Percentiles rank a stretch among this genome's conserved stretches.
Evolutionary conservation across 805 yeast genomes (phyloP).

Genomic region (Candida sakaeoensis): DNA sequence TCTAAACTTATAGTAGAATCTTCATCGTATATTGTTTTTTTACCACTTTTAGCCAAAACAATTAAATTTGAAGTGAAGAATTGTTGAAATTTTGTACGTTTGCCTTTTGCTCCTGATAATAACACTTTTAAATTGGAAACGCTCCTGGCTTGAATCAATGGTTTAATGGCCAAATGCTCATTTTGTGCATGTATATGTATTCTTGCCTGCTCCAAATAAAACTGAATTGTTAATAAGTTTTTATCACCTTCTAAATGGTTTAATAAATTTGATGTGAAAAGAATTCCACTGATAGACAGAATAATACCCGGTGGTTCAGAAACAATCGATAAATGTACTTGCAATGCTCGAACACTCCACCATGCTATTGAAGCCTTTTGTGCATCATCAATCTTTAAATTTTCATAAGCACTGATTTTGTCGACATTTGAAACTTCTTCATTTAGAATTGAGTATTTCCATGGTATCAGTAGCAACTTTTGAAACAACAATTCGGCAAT

Average conservation of each 20-base stretch:
- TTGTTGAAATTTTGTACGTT: constrained; percentile 78
- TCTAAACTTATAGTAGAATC: constrained; percentile 24
- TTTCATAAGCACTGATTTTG: constrained; percentile 6
- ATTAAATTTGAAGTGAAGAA: constrained; percentile 69
- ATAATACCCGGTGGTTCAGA: constrained; percentile 57
- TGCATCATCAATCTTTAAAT: constrained; percentile 21
- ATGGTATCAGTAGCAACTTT: constrained; percentile 37
- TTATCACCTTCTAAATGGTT: constrained; percentile 29
- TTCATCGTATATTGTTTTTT: constrained; percentile 20
- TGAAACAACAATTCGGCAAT: constrained; percentile 31
- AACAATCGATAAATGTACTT: constrained; percentile 59
- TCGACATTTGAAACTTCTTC: constrained; percentile 2
- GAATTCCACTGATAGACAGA: constrained; percentile 37
- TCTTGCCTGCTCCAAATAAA: constrained; percentile 66
- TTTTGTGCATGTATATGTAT: constrained; percentile 57
- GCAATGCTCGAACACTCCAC: constrained; percentile 75
- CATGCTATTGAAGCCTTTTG: constrained; percentile 52
- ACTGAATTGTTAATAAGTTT: constrained; percentile 40
- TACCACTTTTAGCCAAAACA: constrained; percentile 61
- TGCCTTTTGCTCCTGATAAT: constrained; percentile 85
- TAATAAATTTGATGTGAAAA: constrained; percentile 33
- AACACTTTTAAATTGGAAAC: constrained; percentile 59
- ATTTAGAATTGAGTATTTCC: constrained; percentile 33
- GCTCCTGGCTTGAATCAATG: constrained; percentile 52
- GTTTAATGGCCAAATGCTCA: constrained; percentile 57